Percentiles rank a stretch among this genome's conserved stretches.
phyloP scores from a whole-genome alignment of 805 yeast genomes.

The Grigorovia jiainica region DNA sequence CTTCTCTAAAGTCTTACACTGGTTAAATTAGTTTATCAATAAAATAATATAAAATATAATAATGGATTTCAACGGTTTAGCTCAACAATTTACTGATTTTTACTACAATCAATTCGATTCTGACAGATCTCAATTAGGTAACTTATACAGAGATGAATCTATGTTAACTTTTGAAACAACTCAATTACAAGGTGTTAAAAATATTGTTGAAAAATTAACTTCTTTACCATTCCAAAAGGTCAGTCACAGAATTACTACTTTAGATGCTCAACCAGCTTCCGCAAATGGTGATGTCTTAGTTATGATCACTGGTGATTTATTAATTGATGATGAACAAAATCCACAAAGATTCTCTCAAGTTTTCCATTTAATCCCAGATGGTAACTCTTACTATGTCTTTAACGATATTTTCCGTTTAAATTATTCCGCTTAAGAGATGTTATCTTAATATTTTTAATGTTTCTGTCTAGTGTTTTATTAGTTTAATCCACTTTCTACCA shows the following conservation, averaged over 20 bases:
- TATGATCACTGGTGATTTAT: constrained; percentile 93
- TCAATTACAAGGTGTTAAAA: constrained; percentile 90
- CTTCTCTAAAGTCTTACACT: too few species aligned
- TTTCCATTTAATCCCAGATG: constrained; percentile 93
- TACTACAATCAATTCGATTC: constrained; percentile 92
- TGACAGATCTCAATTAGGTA: constrained; percentile 86
- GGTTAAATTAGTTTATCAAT: too few species aligned
- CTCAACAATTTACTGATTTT: constrained; percentile 81
- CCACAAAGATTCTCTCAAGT: constrained; percentile 96
- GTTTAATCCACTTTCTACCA: too few species aligned
- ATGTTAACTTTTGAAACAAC: constrained; percentile 95
- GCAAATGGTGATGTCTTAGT: constrained; percentile 88
- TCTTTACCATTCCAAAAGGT: constrained; percentile 89
- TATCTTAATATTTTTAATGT: too few species aligned
- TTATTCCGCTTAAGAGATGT: constrained; percentile 54
- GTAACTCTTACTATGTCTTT: constrained; percentile 82
- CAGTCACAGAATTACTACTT: constrained; percentile 83
- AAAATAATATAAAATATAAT: too few species aligned
- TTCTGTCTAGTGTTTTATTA: too few species aligned
- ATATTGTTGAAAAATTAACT: constrained; percentile 83
- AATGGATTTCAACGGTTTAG: constrained; percentile 40
- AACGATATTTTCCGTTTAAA: constrained; percentile 96
- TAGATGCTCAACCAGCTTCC: constrained; percentile 97
- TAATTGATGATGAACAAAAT: constrained; percentile 86
- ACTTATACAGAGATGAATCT: constrained; percentile 90